A percentile compares a stretch with the other conserved stretches of the same genome.
Conservation (phyloP, 495 filamentous ascomycete genomes). For the Xylaria acuta region DNA sequence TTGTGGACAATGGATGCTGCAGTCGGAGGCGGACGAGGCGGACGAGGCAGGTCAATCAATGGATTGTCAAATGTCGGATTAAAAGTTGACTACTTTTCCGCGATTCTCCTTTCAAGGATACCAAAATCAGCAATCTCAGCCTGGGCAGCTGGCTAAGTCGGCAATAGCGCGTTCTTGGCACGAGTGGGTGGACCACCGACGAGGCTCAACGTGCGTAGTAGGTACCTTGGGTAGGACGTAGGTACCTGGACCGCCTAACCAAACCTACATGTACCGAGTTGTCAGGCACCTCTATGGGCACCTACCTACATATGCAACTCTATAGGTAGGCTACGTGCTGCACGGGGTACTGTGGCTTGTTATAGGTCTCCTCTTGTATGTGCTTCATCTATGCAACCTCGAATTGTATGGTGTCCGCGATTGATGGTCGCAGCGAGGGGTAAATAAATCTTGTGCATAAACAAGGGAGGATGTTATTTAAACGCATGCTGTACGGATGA, state of each 20-base stretch:
- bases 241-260: neutral
- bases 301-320: no score
- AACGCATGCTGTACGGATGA: neutral
- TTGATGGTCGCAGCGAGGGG: neutral
- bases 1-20: neutral
- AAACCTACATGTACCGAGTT: no score
- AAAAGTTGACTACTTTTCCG: slow-evolving; percentile 25
- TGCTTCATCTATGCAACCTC: neutral
- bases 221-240: neutral
- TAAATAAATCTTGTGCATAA: neutral
- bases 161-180: slow-evolving; percentile 26
- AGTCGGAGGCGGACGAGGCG: neutral
- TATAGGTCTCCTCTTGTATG: slow-evolving; percentile 30
- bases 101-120: slow-evolving; percentile 24
- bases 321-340: no score
- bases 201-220: neutral
- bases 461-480: neutral
- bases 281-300: no score
- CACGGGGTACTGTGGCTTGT: no score
- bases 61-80: slow-evolving; percentile 14
- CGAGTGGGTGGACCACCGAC: slow-evolving; percentile 21
- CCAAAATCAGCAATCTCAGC: neutral
- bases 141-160: slow-evolving; percentile 24
- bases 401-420: neutral
- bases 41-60: no score